Base-by-base conservation (phyloP, 805 yeast species). In the Saccharomycopsis sp. region DNA sequence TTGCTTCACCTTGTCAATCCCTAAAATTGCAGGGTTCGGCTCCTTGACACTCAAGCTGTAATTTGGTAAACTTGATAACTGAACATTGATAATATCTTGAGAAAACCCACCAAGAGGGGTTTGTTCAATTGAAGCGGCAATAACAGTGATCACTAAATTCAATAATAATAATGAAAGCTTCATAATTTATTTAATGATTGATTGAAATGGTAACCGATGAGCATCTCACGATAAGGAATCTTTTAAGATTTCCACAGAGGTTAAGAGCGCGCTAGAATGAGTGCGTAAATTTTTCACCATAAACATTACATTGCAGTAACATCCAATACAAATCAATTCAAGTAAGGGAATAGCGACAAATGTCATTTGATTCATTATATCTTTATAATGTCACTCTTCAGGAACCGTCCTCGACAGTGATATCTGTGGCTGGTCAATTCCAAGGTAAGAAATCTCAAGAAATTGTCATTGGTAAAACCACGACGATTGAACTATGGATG, bases 1-100 rank as follows among this genome's bases (percentile, higher is more conserved):
- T 63, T 87, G 96, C 58, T 81, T 77, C 40, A 86, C 95, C 35
- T 61, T 59, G 65, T 90, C 97, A 46, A 89, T 66, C 14, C 94
- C 95, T 53, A 89, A 72, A 31, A 65, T 68, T 51, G 71, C 68
- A 11, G 95, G 95, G 52, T 74, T 66, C 26, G 71, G 59, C 56
- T 67, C 68, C 63, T 74, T 74, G 54, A 78, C 75, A 59, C 90
- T 77, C 63, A 84, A 67, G 50, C 73, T 64, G 61, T 81, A 71
- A 59, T 67, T 63, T 23, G 52, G 52, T 8, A 31, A 17, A 14
- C n/a, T n/a, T n/a, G n/a, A n/a, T n/a, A 20, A 31, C 19, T 31
- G 20, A 17, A 14, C 8, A 6, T 5, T 31, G 11, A 31, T 20
- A 31, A 14, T 31, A 5, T 9, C 20, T 9, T 6, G 17, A 14